Evolutionary conservation across 2,329 filamentous ascomycete species (phyloP), one percentile per base, ranked within the genome.

Genomic region (Cylindrodendrum hubeiense): DNA sequence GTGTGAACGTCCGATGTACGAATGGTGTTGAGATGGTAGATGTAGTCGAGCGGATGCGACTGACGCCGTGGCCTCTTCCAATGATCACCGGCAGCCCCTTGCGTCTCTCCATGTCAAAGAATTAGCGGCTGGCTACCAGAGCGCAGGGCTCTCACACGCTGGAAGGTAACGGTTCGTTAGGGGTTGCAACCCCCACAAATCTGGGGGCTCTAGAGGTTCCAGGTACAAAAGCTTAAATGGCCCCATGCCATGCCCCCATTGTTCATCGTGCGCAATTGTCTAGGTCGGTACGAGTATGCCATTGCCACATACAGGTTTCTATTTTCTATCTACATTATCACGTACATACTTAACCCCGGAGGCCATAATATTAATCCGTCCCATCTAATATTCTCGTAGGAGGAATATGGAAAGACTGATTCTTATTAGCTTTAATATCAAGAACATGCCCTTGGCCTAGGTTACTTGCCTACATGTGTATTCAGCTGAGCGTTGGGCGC

Each of bases 41-140:
- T 41, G 37, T 39, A 8, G 37, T 34, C 21, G n/a, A 30, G 41
- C 22, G 19, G n/a, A 33, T 50, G 47, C 46, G 46, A 50, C 26
- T 43, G 47, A 52, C 47, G 56, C 24, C 56, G 56, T 60, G 56
- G 56, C 56, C 56, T 60, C 56, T 60, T 60, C 56, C 37, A 52
- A 60, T 50, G 22, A 50, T 49, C 26, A 19, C 24, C 17, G 12
- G n/a, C 34, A 39, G 56, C 34, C 47, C 54, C 46, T 58, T 51
- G 55, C 37, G 49, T 44, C 43, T n/a, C 43, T 9, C 22, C 22
- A 5, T 30, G 24, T 10, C 44, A n/a, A 4, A 33, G 33, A 10
- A 30, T 30, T 50, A 50, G 47, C 47, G 47, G 47, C 30, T 30
- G n/a, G 10, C 30, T 12, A 12, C 47, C 17, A n/a, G 46, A 19